Evolutionary conservation across 805 yeast genomes (phyloP), one percentile per base, ranked within the genome.

Genomic region (Ogataea glucozyma): DNA sequence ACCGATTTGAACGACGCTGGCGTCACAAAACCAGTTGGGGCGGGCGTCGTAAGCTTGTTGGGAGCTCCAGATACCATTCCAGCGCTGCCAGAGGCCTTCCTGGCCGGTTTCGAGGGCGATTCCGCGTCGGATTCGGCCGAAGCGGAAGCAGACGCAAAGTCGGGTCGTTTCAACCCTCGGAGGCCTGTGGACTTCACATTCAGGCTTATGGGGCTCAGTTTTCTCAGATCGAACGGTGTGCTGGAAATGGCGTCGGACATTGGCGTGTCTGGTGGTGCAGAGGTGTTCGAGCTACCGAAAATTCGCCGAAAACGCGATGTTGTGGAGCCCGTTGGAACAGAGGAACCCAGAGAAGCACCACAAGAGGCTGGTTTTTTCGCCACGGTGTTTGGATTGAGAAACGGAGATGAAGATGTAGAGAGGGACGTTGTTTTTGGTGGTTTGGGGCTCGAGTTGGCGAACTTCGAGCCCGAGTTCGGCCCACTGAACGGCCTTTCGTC

Each of bases 1-100:
- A 85, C 93, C 36, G 79, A 77, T 49, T 79, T 76, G 62, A 83
- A 86, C 12, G 75, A 69, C 29, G 73, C 78, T 1, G 85, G 81
- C 0, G 83, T 75, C 24, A 62, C 54, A 43, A 67, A 68, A 4
- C 47, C 49, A 11, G 47, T 46, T 22, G 8, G 17, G 14, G 46
- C 34, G 8, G 49, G 26, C 4, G 57, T 56, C 4, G 58, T 50
- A 4, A 38, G 51, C 30, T 41, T 33, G 9, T 34, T 19, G 31
- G 32, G 39, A 19, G 17, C 20, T 6, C 4, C 9, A 26, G 23
- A 35, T 3, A 22, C 11, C 6, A 29, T 35, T 11, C 16, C 20
- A 10, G 12, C 22, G 20, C 16, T 35, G 34, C 22, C 19, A 7
- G 26, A 24, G 5, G 18, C 5, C 8, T 34, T 34, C 39, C 33